Evolutionary conservation across 2,329 filamentous ascomycete genomes (phyloP), one percentile per base, ranked within the genome.

Genomic region (Aspergillus sp.): DNA sequence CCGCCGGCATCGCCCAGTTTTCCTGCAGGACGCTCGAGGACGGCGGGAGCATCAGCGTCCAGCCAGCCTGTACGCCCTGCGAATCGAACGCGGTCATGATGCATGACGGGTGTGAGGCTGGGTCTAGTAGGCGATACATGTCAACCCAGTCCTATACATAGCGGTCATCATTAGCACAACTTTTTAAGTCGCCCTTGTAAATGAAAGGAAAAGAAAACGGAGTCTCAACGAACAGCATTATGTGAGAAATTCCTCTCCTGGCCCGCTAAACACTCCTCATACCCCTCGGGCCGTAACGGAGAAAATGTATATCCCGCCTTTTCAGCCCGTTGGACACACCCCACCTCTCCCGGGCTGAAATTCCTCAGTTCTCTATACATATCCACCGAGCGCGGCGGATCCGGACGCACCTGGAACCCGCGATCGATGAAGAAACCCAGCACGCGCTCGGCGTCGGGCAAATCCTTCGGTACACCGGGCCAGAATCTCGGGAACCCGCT

Each of bases 401-500:
- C 60, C 9, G 66, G 57, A 39, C 55, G 69, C 24, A 73, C 62
- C 47, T 67, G 67, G 63, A 71, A 75, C 47, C 77, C 78, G 54
- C 77, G 71, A 53, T 78, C 74, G 8, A 71, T 68, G 48, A 78
- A 77, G 58, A 79, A 80, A 3, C 73, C 62, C 22, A 75, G 72
- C 3, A 67, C 64, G 1, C 62, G 48, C 41, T 68, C 60, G 26
- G 26, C 26, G 8, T 30, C 26, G 5, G 72, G 62, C 32, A 80
- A 64, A 48, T 78, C 73, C 2, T 66, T 63, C 2, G 77, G 78
- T 3, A 80, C 69, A 2, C 74, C 76, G 5, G 77, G 77, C 75
- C 77, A 80, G 58, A 80, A 76, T n/a, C 78, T 68, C 32, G 78
- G 78, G 42, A 77, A 77, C 3, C 65, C 61, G 48, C 67, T 70